Evolutionary conservation across 1,284 basidiomycete genomes (phyloP), one percentile per base, ranked within the genome.

Genomic region (Boletus semigastroideus): DNA sequence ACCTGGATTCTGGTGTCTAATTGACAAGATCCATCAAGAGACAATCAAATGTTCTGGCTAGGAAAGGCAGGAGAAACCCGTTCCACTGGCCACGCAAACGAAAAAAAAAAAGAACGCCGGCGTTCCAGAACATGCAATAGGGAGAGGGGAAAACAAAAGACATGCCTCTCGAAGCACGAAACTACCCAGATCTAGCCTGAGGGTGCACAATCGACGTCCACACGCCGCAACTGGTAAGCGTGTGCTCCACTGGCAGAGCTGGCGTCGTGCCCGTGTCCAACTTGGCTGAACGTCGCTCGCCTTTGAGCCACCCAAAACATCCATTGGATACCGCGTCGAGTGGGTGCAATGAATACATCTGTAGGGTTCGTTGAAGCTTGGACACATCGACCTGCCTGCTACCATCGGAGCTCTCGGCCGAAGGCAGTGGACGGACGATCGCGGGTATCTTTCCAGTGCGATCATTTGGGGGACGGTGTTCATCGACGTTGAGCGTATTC

Each of bases 381-480:
- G 44, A 42, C 1, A 66, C 25, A 14, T 53, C 45, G 3, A 2
- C 19, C 1, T 5, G 42, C 36, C 43, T 1, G 19, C 51, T 30
- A n/a, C n/a, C n/a, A n/a, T 53, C 30, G 13, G 41, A 8, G 20
- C 41, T 39, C 33, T 42, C 51, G 1, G 16, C n/a, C 4, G 49
- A 45, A 9, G 63, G 63, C 46, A 64, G 46, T 6, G 63, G 57
- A 46, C 62, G 57, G n/a, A 64, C 59, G 51, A 68, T 53, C 4
- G 52, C 62, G 1, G 47, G 65, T 16, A 67, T 27, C 30, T 48
- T 60, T 36, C 51, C 36, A 9, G 36, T 6, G 8, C 46, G 41
- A 14, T 30, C 9, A n/a, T 38, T 33, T 9, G 28, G 16, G 16
- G 34, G 33, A 6, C 33, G 48, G 19, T 4, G 6, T 19, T 53